A percentile compares a stretch with the other conserved stretches of the same genome.
Evolutionary conservation across 1,284 basidiomycete genomes (phyloP).

Genomic region (Neotropicomus parvogracilis): DNA sequence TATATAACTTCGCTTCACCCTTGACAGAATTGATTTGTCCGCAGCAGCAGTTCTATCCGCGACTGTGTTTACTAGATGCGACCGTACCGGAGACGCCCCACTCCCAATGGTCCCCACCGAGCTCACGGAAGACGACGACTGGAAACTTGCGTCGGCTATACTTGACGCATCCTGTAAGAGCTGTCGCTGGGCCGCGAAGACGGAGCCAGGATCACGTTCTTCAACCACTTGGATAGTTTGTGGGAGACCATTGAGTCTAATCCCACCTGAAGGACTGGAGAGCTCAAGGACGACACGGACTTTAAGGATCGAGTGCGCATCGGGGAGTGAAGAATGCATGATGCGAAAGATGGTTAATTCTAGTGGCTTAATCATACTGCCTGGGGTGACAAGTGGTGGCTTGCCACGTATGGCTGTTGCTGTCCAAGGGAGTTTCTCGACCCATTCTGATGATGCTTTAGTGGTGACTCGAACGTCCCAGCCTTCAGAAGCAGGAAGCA

Average conservation of each 20-base stretch:
- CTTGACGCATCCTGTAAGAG: conserved; percentile 72
- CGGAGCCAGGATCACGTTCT: conserved; percentile 59
- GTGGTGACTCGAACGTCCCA: conserved; percentile 86
- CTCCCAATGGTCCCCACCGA: conserved; percentile 35
- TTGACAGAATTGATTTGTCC: conserved; percentile 76
- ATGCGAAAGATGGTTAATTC: conserved; percentile 68
- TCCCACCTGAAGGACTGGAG: conserved; percentile 69
- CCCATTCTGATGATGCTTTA: conserved; percentile 66
- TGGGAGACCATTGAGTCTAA: conserved; percentile 82
- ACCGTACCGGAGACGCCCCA: conserved; percentile 34
- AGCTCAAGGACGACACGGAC: conserved; percentile 77
- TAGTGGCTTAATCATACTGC: conserved; percentile 35
- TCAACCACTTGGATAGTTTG: conserved; percentile 65
- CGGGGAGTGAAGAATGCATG: conserved; percentile 67
- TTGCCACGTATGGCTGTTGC: conserved; percentile 58
- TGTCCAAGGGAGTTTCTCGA: conserved; percentile 75
- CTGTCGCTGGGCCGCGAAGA: conserved; percentile 46
- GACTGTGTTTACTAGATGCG: conserved; percentile 31
- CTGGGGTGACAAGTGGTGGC: conserved; percentile 35
- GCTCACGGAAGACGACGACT: conserved; percentile 53
- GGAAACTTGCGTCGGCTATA: conserved; percentile 62
- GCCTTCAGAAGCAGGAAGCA: conserved; percentile 73
- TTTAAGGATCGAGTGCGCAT: conserved; percentile 75
- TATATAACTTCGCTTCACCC: conserved; percentile 93
- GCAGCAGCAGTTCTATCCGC: conserved; percentile 60